These are phyloP conservation scores for Blastomyces gilchristii DNA, from an alignment of 2,329 filamentous ascomycete species.

Conservation along the genomic window DNA sequence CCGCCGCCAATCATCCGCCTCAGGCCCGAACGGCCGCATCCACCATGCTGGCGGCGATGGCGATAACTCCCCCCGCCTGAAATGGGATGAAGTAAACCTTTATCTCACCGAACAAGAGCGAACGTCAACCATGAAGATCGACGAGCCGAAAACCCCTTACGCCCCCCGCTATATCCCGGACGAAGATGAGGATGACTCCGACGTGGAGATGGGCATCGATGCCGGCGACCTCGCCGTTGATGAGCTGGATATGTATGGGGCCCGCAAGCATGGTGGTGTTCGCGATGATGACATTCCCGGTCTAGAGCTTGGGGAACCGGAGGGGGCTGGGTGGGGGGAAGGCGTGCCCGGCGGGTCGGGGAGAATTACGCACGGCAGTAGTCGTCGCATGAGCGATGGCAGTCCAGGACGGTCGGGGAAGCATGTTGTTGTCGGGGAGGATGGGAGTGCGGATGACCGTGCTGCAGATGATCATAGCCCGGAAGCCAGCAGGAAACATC, in stretches of 20 bases:
- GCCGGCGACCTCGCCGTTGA: conserved; percentile 60
- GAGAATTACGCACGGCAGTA: conserved; percentile 36
- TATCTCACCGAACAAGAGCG: conserved; percentile 96
- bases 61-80: conserved; percentile 62
- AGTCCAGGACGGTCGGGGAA: conserved; percentile 47
- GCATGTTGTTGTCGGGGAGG: conserved; percentile 65
- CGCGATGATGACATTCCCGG: conserved; percentile 77
- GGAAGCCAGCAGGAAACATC: conserved; percentile 84
- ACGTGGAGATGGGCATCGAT: conserved; percentile 44
- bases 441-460: conserved; percentile 25
- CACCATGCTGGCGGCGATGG: conserved; percentile 37
- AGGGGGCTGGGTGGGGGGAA: conserved; percentile 46
- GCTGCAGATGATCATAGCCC: conserved; percentile 38
- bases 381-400: conserved; percentile 32
- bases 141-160: conserved; percentile 96
- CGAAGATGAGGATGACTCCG: conserved; percentile 60
- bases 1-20: conserved; percentile 58
- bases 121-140: conserved; percentile 95
- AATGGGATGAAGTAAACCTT: conserved; percentile 98
- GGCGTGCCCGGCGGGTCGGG: conserved; percentile 23
- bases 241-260: conserved; percentile 50
- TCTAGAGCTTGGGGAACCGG: conserved; percentile 83
- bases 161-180: conserved; percentile 82
- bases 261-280: conserved; percentile 31
- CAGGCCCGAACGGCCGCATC: conserved; percentile 25